A percentile compares a stretch with the other conserved stretches of the same genome.
phyloP scores from a whole-genome alignment of 305 asterid genomes.

The Fraxinus sp. region DNA sequence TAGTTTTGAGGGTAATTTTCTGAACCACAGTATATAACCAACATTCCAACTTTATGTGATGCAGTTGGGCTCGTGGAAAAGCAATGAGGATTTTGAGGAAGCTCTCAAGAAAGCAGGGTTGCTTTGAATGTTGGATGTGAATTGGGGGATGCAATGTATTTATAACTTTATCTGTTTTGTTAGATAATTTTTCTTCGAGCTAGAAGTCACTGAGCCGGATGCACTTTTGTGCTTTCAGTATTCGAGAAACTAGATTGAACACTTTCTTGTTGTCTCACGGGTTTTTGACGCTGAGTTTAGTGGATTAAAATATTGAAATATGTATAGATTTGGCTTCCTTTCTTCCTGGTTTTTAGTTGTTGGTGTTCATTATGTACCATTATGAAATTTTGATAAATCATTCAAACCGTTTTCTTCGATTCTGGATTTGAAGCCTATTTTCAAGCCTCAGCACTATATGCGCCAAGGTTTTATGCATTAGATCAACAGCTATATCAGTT shows the following conservation, averaged over 20 bases:
- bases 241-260: background rate
- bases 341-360: background rate
- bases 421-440: background rate
- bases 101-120: conserved; percentile 68
- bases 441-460: background rate
- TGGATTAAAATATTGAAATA: background rate
- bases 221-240: background rate
- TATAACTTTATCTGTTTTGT: background rate
- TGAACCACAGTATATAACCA: background rate
- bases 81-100: conserved; percentile 44
- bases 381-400: background rate
- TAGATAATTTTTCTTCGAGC: background rate
- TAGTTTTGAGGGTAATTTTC: background rate
- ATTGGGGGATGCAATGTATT: background rate
- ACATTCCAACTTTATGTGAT: conserved; percentile 3
- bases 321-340: background rate
- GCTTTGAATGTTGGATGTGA: conserved; percentile 27
- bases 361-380: background rate
- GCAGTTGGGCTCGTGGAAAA: conserved; percentile 63
- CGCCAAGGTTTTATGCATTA: background rate
- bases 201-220: background rate
- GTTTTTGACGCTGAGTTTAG: background rate
- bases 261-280: background rate
- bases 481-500: background rate
- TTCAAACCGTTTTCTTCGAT: background rate